Evolutionary conservation across 208 protist genomes (phyloP).

Genomic region (Wallacemonas sp.): DNA sequence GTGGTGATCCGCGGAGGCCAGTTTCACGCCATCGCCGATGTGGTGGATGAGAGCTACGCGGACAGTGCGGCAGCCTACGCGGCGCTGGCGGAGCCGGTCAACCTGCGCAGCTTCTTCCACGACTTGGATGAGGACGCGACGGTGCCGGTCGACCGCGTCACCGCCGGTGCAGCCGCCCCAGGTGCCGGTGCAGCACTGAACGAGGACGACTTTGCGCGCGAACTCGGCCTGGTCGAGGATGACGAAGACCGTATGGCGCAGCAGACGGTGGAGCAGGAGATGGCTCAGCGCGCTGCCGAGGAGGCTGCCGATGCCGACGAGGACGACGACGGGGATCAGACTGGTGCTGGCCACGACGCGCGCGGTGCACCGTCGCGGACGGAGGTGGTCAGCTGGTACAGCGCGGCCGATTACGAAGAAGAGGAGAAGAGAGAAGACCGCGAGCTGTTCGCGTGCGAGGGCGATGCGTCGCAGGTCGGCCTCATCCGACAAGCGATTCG

Average conservation of each 20-base stretch:
- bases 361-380: not conserved
- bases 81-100: slow-evolving; percentile 66
- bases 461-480: slow-evolving; percentile 11
- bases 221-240: slow-evolving; percentile 78
- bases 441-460: not conserved
- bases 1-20: slow-evolving; percentile 95
- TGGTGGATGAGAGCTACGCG: slow-evolving; percentile 48
- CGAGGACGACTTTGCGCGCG: slow-evolving; percentile 46
- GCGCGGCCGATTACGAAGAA: not conserved
- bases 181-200: not conserved
- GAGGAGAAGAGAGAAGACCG: slow-evolving; percentile 4
- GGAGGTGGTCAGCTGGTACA: not conserved
- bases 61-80: slow-evolving; percentile 73
- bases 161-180: not conserved
- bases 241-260: slow-evolving; percentile 75
- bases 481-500: slow-evolving; percentile 30
- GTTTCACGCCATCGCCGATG: slow-evolving; percentile 84
- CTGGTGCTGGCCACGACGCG: not conserved
- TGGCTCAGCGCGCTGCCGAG: slow-evolving; percentile 50
- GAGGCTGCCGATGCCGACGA: slow-evolving; percentile 47
- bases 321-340: slow-evolving; percentile 20
- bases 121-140: slow-evolving; percentile 86
- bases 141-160: slow-evolving; percentile 18
- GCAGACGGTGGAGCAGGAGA: slow-evolving; percentile 58
- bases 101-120: slow-evolving; percentile 88